Percentiles rank a stretch among this genome's conserved stretches.
Evolutionary conservation across 2,329 filamentous ascomycete genomes (phyloP).

Genomic region (Ceratocystis destructans): DNA sequence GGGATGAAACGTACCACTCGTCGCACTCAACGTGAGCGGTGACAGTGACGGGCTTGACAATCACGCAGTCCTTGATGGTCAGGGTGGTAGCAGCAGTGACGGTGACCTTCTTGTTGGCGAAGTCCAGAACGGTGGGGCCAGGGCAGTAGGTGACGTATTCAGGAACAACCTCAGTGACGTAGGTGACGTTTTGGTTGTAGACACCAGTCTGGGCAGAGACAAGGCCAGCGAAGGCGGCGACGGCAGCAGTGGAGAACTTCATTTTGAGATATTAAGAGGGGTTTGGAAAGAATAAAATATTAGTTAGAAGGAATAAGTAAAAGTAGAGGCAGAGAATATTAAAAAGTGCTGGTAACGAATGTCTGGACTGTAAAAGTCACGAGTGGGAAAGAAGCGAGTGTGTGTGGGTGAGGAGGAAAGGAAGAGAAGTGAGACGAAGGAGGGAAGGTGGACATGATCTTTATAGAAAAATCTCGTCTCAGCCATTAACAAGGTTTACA

Average conservation of each 20-base stretch:
- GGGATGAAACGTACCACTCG: constrained; percentile 34
- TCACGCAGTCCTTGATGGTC: constrained; percentile 59
- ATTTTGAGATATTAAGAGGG: constrained; percentile 43
- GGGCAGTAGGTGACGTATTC: constrained; percentile 62
- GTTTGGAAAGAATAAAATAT: constrained; percentile 29
- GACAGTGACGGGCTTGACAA: constrained; percentile 44
- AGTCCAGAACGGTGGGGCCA: constrained; percentile 46
- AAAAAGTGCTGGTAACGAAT: constrained; percentile 19
- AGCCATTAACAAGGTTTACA: constrained; percentile 2
- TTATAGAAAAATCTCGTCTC: constrained; percentile 30
- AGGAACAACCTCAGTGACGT: constrained; percentile 53
- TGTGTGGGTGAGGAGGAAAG: constrained; percentile 37
- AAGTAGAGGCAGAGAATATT: constrained; percentile 25
- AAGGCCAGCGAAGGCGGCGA: constrained; percentile 38
- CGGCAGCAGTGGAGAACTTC: constrained; percentile 46
- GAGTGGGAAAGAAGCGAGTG: constrained; percentile 24
- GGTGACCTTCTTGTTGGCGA: constrained; percentile 54
- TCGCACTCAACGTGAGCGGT: constrained; percentile 40
- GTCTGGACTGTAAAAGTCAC: constrained; percentile 18
- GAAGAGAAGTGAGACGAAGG: constrained; percentile 21
- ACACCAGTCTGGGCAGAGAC: constrained; percentile 26
- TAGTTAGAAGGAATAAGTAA: constrained; percentile 29
- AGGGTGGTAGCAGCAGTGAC: constrained; percentile 54
- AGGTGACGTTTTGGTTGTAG: constrained; percentile 38
- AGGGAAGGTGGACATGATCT: constrained; percentile 31